phyloP scores from a whole-genome alignment of 2,329 filamentous ascomycete species.

The Thelonectria discophora region DNA sequence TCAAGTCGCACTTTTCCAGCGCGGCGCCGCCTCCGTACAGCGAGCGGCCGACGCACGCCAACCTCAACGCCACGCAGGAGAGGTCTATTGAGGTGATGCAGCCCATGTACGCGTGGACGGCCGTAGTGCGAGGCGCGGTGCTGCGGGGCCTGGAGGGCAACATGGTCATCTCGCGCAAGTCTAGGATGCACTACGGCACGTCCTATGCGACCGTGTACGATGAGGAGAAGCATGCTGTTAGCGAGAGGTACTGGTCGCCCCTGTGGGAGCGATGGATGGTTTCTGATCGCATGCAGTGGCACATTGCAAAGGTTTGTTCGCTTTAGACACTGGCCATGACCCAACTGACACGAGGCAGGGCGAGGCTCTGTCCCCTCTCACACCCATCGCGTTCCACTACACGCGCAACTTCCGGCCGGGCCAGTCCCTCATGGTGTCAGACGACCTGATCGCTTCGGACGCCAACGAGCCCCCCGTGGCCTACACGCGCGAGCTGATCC shows the following conservation, averaged over 20 bases:
- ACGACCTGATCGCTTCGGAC: conserved; percentile 81
- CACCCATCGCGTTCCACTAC: conserved; percentile 84
- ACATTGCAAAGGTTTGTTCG: conserved; percentile 74
- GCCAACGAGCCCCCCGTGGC: conserved; percentile 70
- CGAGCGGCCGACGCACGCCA: conserved; percentile 74
- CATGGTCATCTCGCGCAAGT: conserved; percentile 79
- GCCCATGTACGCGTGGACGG: conserved; percentile 83
- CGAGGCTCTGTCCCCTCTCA: conserved; percentile 76
- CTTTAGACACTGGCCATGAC: neutral
- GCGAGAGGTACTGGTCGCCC: conserved; percentile 81
- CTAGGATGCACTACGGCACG: conserved; percentile 81
- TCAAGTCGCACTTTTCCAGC: conserved; percentile 74
- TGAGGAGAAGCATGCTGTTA: conserved; percentile 75
- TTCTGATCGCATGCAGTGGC: conserved; percentile 85
- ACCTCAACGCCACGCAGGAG: conserved; percentile 55
- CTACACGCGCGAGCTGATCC: conserved; percentile 69
- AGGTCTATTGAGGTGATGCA: conserved; percentile 81
- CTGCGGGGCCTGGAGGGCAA: conserved; percentile 78
- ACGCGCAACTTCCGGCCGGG: conserved; percentile 84
- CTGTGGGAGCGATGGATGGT: conserved; percentile 88
- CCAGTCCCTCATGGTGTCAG: conserved; percentile 79
- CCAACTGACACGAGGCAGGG: conserved; percentile 57
- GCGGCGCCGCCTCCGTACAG: conserved; percentile 70
- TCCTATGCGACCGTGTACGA: conserved; percentile 85
- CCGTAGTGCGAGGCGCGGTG: conserved; percentile 80